Base-by-base conservation (phyloP, 1,284 basidiomycete species). In the Tranzscheliella williamsii region DNA sequence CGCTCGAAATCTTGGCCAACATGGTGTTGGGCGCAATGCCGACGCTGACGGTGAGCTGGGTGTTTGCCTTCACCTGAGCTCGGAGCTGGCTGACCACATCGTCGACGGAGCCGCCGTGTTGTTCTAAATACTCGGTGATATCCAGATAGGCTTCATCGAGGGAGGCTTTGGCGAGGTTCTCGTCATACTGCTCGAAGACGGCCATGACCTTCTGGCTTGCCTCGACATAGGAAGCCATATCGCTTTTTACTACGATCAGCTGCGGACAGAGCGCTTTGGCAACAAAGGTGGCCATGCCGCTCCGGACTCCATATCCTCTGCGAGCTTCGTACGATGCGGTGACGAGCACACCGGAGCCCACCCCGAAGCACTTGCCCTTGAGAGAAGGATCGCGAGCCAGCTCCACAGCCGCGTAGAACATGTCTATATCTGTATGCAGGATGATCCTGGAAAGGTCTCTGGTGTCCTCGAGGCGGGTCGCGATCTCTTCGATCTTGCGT, bases 231-330 rank as follows among this genome's bases (percentile, higher is more conserved):
- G 68, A 65, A 15, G 67, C 60, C 48, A 79, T 76, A 44, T 79
- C 57, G 42, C 74, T 75, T 42, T 70, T 68, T 37, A 94, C 82
- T 34, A 91, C 80, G 33, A 90, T 86, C n/a, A 98, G 84, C 8
- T 93, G 85, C 1, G 93, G 92, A 74, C 92, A 97, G 8, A 98
- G 84, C 71, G 91, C 93, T 80, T 87, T 88, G 13, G 93, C 94
- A 32, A 97, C 87, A 76, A 92, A 93, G 36, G 85, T 89, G 83
- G 70, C 73, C 74, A 78, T 78, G n/a, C 71, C 73, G 11, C 55
- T 60, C n/a, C 73, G 63, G 6, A 94, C 92, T 9, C 86, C 92
- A 73, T 94, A 96, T 0, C 40, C 42, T 33, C 46, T 37, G 11
- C 73, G 49, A 23, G 73, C 73, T 47, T 73, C 72, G 41, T 75